Base-by-base conservation (phyloP, 202 grass and related monocot genomes). In the Eragrostis tef region DNA sequence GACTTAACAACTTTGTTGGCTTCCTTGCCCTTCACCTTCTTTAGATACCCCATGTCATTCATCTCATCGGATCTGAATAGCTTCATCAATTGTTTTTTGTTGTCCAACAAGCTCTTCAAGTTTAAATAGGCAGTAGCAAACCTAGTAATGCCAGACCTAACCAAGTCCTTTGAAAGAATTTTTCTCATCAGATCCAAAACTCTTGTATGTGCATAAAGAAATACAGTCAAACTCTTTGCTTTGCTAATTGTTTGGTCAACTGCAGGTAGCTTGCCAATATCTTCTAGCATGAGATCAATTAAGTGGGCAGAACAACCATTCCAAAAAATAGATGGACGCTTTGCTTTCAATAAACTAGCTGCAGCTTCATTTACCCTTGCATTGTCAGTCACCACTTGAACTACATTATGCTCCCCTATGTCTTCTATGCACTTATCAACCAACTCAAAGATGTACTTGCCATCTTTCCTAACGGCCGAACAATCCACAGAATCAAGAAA, bases 61-160 rank as follows among this genome's bases (percentile, higher is more conserved):
- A 80, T 15, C 9, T 53, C 5, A 51, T 80, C 46, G 10, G 64
- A 67, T 25, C 78, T 26, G 5, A 69, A 81, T 0, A 78, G 22
- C 14, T 24, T 52, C 11, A 19, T 9, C 5, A 69, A 6, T 5
- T 71, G 0, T 6, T 69, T 80, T 34, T 57, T 70, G 17, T 47
- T 84, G 26, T 77, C 81, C 3, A 11, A 10, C 43, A 84, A 17
- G n/a, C 71, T 84, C 21, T 77, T 73, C 16, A 84, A 57, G 4
- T 72, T 74, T 6, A 84, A 19, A 11, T 74, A 84, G 4, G 71
- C 19, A 34, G 68, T 84, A n/a, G 73, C 48, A 78, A 78, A 85
- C 6, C 63, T 34, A 29, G 82, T 85, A 45, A 57, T 16, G 4
- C 47, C 49, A 27, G 36, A 68, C 14, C 73, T 10, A 42, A 75